Percentiles rank a stretch among this genome's conserved stretches.
Evolutionary conservation across 352 stramenopile genomes (phyloP).

Genomic region (Globisporangium perplexum): DNA sequence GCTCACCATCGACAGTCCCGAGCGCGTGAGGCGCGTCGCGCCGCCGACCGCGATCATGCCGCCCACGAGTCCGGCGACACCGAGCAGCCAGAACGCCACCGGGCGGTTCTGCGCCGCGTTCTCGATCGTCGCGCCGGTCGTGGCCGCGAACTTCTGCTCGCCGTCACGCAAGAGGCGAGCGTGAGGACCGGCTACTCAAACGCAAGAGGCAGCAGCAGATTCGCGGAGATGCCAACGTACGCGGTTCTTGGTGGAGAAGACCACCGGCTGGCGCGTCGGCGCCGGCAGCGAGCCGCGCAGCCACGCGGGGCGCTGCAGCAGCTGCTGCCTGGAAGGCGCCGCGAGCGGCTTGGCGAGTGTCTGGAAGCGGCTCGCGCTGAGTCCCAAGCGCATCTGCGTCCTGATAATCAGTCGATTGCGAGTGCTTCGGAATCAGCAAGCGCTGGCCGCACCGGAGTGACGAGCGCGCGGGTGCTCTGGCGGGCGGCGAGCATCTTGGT

Average conservation of each 20-base stretch:
- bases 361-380: conserved; percentile 43
- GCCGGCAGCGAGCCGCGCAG: conserved; percentile 23
- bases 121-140: conserved; percentile 59
- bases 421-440: neutral
- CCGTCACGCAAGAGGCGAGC: neutral
- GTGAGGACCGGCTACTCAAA: neutral
- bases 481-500: conserved; percentile 8
- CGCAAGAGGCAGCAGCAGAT: neutral
- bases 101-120: conserved; percentile 81
- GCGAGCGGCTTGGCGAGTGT: conserved; percentile 44
- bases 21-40: conserved; percentile 96
- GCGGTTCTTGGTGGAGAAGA: conserved; percentile 71
- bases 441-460: neutral
- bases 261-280: conserved; percentile 31
- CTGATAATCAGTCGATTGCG: neutral
- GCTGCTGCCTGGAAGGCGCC: conserved; percentile 20
- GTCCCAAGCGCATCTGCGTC: conserved; percentile 3
- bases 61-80: conserved; percentile 91
- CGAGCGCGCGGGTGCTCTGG: conserved; percentile 6
- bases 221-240: conserved; percentile 22
- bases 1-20: conserved; percentile 95
- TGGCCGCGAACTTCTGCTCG: conserved; percentile 38
- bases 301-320: conserved; percentile 20
- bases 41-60: conserved; percentile 98
- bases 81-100: conserved; percentile 94